Evolutionary conservation across 2,329 filamentous ascomycete species (phyloP).

Genomic region (Aureobasidium melanogenum): DNA sequence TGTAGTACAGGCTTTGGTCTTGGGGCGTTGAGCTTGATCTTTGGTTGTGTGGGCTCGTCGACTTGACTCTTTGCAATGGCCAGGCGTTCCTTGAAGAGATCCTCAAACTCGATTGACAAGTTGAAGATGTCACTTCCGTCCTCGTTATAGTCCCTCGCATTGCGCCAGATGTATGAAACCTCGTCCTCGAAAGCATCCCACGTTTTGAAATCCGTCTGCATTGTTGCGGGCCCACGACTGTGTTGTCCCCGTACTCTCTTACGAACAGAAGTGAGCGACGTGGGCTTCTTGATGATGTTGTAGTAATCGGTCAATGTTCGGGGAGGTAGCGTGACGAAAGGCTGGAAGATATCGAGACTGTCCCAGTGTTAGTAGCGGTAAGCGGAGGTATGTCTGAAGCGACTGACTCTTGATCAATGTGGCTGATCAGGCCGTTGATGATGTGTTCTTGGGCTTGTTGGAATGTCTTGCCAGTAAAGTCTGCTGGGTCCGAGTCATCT

Average conservation of each 20-base stretch:
- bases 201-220: constrained; percentile 62
- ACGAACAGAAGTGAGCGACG: constrained; percentile 68
- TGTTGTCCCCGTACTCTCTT: constrained; percentile 68
- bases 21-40: constrained; percentile 71
- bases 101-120: constrained; percentile 70
- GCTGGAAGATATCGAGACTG: constrained; percentile 61
- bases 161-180: constrained; percentile 73
- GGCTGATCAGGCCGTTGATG: constrained; percentile 60
- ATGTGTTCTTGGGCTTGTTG: constrained; percentile 84
- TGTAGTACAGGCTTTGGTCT: constrained; percentile 31
- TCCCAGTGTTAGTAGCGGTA: constrained; percentile 22
- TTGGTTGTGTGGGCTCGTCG: constrained; percentile 62
- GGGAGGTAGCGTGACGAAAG: constrained; percentile 71
- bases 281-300: constrained; percentile 68
- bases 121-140: constrained; percentile 78
- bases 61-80: constrained; percentile 64
- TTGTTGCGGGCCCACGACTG: constrained; percentile 53
- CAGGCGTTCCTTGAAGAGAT: constrained; percentile 59
- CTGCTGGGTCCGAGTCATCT: constrained; percentile 16
- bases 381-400: background rate
- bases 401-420: constrained; percentile 59
- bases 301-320: constrained; percentile 78
- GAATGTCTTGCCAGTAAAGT: constrained; percentile 66
- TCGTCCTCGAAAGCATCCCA: constrained; percentile 79
- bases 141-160: constrained; percentile 84